Conservation (phyloP, 441 rosid genomes). For the Pelargonium australe region DNA sequence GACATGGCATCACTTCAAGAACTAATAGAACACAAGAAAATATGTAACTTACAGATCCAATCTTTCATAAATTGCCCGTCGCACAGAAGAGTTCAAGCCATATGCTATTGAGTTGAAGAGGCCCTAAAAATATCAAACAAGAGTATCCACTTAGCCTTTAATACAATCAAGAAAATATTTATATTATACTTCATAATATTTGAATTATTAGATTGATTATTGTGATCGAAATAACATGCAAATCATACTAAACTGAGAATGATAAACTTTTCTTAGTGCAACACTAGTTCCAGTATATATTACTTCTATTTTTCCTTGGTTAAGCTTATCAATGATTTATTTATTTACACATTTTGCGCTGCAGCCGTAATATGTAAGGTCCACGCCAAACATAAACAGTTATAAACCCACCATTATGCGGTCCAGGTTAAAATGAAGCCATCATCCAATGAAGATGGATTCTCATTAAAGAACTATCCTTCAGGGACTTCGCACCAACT, state of each 20-base stretch:
- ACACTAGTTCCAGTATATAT: neutral
- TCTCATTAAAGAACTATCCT: neutral
- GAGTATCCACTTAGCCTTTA: neutral
- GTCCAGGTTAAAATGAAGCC: neutral
- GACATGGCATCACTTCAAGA: neutral
- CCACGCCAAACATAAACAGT: neutral
- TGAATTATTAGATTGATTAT: neutral
- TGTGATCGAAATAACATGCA: neutral
- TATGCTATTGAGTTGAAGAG: conserved; percentile 91
- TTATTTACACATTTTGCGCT: no score
- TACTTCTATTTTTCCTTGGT: neutral
- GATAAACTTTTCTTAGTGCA: neutral
- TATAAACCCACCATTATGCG: neutral
- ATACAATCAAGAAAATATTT: neutral
- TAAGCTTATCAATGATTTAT: neutral
- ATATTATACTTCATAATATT: neutral
- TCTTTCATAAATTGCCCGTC: conserved; percentile 77
- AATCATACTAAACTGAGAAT: neutral
- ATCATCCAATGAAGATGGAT: conserved; percentile 4
- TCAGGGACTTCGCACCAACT: neutral
- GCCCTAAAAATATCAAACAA: conserved; percentile 40
- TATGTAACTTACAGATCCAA: conserved; percentile 58
- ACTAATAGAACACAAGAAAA: neutral
- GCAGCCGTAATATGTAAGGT: neutral
- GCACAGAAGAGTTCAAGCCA: conserved; percentile 85